A percentile compares a stretch with the other conserved stretches of the same genome.
Evolutionary conservation across 1,284 basidiomycete species (phyloP).

Genomic region (Nidula niveotomentosa): DNA sequence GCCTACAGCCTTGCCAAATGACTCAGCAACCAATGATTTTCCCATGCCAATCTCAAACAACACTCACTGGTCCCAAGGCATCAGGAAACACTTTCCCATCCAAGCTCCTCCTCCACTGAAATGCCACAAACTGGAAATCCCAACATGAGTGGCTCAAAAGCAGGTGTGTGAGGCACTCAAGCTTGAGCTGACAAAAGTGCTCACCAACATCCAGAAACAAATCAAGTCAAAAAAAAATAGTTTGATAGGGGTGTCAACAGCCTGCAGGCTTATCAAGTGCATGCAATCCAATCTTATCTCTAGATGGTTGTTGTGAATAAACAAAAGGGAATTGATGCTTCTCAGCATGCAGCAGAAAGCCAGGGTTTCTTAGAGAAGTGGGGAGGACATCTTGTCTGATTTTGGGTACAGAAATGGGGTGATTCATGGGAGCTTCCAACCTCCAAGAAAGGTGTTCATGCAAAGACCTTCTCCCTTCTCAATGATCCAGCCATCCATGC

Average conservation of each 20-base stretch:
- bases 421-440: conserved; percentile 19
- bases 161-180: not conserved
- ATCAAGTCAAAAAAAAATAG: conserved; percentile 13
- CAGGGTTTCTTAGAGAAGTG: conserved; percentile 24
- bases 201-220: conserved; percentile 13
- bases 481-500: conserved; percentile 19
- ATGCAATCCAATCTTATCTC: conserved; percentile 24
- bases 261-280: conserved; percentile 22
- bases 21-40: not conserved
- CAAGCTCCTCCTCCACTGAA: conserved; percentile 8
- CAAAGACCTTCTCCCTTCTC: conserved; percentile 27
- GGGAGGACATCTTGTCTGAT: conserved; percentile 21
- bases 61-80: too few species aligned
- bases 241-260: conserved; percentile 18
- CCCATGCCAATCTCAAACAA: not conserved
- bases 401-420: conserved; percentile 27
- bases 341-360: conserved; percentile 23
- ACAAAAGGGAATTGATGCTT: conserved; percentile 20
- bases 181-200: conserved; percentile 3
- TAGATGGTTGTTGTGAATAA: conserved; percentile 23
- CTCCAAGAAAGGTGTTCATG: conserved; percentile 24
- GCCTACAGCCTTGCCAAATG: too few species aligned
- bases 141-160: conserved; percentile 3
- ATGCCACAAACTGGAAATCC: conserved; percentile 12
- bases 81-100: not conserved